Conservation (phyloP, 2,329 filamentous ascomycete species). For the Aureobasidium subglaciale region DNA sequence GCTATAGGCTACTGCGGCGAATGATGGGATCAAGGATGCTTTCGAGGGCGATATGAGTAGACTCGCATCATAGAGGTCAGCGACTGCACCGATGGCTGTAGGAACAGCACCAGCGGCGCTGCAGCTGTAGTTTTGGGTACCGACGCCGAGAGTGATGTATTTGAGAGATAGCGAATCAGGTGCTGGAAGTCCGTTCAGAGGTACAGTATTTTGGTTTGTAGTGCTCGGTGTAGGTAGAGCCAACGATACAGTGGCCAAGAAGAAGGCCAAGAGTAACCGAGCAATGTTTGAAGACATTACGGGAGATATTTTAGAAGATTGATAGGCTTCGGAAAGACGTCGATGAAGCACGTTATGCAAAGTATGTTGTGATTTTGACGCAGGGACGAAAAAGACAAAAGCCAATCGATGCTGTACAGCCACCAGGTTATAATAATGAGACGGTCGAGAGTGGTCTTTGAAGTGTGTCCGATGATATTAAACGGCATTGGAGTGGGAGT, state of each 20-base stretch:
- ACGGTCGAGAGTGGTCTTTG: not conserved
- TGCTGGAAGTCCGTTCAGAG: constrained; percentile 12
- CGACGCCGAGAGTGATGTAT: constrained; percentile 53
- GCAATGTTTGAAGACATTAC: constrained; percentile 3
- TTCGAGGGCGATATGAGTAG: constrained; percentile 31
- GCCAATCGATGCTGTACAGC: constrained; percentile 3
- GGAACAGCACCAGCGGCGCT: constrained; percentile 26
- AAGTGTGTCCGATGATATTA: not conserved
- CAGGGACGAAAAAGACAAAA: not conserved
- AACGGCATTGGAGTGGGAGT: not conserved
- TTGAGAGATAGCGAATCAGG: constrained; percentile 18
- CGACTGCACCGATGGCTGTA: constrained; percentile 36
- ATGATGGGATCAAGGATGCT: not conserved
- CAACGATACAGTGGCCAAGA: not conserved
- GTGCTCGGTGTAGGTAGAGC: not conserved
- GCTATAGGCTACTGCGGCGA: constrained; percentile 3
- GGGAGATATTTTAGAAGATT: not conserved
- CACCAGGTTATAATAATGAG: not conserved
- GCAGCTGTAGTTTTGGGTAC: constrained; percentile 65
- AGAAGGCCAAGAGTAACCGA: constrained; percentile 1
- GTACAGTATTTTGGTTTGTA: not conserved
- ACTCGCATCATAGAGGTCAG: constrained; percentile 40
- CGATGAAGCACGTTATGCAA: not conserved
- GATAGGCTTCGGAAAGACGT: not conserved
- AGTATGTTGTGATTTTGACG: not conserved